These are phyloP conservation scores for Friedmanniomyces simplex DNA, from an alignment of 495 filamentous ascomycete species.

Conservation along the genomic window DNA sequence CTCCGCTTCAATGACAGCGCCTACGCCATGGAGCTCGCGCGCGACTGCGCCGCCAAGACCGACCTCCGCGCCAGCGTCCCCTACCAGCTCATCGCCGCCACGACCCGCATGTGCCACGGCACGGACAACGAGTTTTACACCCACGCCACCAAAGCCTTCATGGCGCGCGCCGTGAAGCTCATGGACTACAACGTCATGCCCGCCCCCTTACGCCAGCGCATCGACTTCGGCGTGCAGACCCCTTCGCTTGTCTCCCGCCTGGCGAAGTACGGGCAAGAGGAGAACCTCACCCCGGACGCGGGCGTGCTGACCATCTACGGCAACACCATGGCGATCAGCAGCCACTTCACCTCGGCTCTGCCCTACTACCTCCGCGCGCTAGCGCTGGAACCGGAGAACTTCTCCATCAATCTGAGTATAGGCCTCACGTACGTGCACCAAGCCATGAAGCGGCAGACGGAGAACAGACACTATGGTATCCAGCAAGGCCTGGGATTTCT, in stretches of 20 bases:
- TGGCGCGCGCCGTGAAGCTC: conserved; percentile 80
- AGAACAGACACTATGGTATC: conserved; percentile 78
- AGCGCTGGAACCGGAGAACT: conserved; percentile 64
- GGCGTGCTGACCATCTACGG: conserved; percentile 78
- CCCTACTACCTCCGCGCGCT: conserved; percentile 88
- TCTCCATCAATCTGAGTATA: conserved; percentile 61
- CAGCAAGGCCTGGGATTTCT: conserved; percentile 77
- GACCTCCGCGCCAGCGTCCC: conserved; percentile 76
- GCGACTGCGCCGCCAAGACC: conserved; percentile 71
- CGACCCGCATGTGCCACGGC: conserved; percentile 53
- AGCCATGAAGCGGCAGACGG: conserved; percentile 74
- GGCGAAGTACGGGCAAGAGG: no score
- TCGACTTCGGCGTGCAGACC: conserved; percentile 12
- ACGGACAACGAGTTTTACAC: conserved; percentile 43
- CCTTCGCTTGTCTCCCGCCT: conserved; percentile 8
- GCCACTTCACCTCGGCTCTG: conserved; percentile 55
- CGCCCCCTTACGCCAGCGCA: conserved; percentile 21
- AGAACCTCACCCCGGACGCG: conserved; percentile 57
- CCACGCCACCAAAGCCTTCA: conserved; percentile 67
- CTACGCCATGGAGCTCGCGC: conserved; percentile 51
- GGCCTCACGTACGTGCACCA: conserved; percentile 73
- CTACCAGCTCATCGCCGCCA: conserved; percentile 66
- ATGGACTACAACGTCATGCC: conserved; percentile 56
- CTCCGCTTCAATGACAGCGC: conserved; percentile 70
- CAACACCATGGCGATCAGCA: conserved; percentile 65